A percentile compares a stretch with the other conserved stretches of the same genome.
These are phyloP conservation scores for Macrophomina pseudophaseolina DNA, from an alignment of 2,329 filamentous ascomycete genomes.

Conservation along the genomic window DNA sequence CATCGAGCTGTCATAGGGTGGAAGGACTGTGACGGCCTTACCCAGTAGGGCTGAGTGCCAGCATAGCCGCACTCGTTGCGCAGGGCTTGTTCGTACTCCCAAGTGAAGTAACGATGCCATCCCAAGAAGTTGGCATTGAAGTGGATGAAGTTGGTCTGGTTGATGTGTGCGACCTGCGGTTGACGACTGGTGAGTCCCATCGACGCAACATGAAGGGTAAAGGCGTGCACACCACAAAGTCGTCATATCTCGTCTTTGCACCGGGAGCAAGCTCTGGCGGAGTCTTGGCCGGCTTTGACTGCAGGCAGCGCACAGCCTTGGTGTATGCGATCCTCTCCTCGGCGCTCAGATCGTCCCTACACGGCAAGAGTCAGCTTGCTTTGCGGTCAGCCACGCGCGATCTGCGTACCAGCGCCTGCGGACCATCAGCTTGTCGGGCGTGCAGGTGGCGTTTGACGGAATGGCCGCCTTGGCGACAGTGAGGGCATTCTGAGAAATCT, in stretches of 20 bases:
- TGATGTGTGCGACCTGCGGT: slow-evolving; percentile 36
- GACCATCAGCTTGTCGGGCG: slow-evolving; percentile 8
- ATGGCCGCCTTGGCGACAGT: slow-evolving; percentile 12
- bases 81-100: slow-evolving; percentile 50
- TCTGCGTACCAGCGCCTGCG: slow-evolving; percentile 12
- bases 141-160: slow-evolving; percentile 41
- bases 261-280: slow-evolving; percentile 37
- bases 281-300: slow-evolving; percentile 38
- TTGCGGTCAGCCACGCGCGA: not conserved
- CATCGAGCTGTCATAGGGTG: not conserved
- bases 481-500: slow-evolving; percentile 12
- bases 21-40: not conserved
- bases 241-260: slow-evolving; percentile 43
- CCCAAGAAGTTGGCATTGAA: slow-evolving; percentile 41
- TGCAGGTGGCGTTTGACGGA: slow-evolving; percentile 5
- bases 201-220: too few relatives aligned
- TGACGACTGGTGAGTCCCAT: too few relatives aligned
- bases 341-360: slow-evolving; percentile 7
- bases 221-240: slow-evolving; percentile 35
- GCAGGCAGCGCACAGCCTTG: slow-evolving; percentile 42
- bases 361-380: not conserved
- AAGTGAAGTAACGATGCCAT: slow-evolving; percentile 51
- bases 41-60: slow-evolving; percentile 50
- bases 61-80: slow-evolving; percentile 50
- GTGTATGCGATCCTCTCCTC: slow-evolving; percentile 42